Evolutionary conservation across 2,329 filamentous ascomycete species (phyloP), one percentile per base, ranked within the genome.

Genomic region (Diaporthe citri): DNA sequence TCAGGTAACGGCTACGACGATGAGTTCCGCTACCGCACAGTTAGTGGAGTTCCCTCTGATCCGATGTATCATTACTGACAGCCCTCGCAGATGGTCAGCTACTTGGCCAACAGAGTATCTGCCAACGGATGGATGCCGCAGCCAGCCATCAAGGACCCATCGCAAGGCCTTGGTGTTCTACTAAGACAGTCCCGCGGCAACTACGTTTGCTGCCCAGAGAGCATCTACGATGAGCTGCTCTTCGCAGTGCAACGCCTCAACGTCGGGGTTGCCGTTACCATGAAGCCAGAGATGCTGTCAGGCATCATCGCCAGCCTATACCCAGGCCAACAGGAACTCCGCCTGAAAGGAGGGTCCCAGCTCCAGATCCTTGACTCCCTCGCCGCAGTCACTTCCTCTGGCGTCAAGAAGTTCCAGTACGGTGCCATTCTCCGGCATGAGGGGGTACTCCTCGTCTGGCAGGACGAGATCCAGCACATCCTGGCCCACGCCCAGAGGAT

Each of bases 231-330:
- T 22, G 77, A 82, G 13, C 81, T 88, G 12, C 78, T 86, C 15
- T 83, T 79, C 5, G 85, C 87, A 10, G 84, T 87, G 9, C 83
- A 84, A 71, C 83, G 83, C 70, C 82, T 88, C 73, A 87, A 88
- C 76, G 82, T 86, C 28, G 81, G 83, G 22, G 86, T 88, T 46
- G 86, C 86, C 20, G 82, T 88, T 74, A 88, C 87, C 13, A 87
- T 89, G 85, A 85, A 84, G 13, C 86, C 86, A 2, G 83, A 87
- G 60, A 86, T 87, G 73, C 86, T 86, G 39, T 82, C 85, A 28
- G 85, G 84, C 22, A 85, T 88, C 48, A 82, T 88, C 75, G 80
- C 82, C n/a, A 82, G 82, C 0, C 76, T 88, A 34, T 75, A 83
- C 10, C 81, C 83, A 9, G 81, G 81, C 46, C 85, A 88, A 72